Percentiles rank a stretch among this genome's conserved stretches.
These are phyloP conservation scores for Arxiozyma bovina DNA, from an alignment of 1,139 yeast genomes.

Conservation along the genomic window DNA sequence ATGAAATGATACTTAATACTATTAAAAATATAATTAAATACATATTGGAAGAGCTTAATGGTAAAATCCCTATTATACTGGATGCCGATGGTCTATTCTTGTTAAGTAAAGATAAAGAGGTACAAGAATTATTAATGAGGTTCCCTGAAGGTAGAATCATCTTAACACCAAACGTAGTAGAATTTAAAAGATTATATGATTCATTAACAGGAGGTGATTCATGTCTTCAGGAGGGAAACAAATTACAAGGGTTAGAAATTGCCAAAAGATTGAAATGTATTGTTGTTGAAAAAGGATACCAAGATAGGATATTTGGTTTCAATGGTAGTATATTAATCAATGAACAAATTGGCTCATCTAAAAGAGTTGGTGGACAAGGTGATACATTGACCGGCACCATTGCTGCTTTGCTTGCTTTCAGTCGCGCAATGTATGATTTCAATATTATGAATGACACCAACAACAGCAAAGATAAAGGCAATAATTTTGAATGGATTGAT, in stretches of 20 bases:
- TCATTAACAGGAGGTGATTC: slow-evolving; percentile 27
- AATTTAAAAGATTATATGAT: slow-evolving; percentile 59
- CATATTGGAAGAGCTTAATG: slow-evolving; percentile 21
- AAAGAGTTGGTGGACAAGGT: slow-evolving; percentile 85
- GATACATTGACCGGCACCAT: slow-evolving; percentile 68
- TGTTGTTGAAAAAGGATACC: slow-evolving; percentile 62
- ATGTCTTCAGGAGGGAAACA: slow-evolving; percentile 11
- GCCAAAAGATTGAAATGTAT: slow-evolving; percentile 54
- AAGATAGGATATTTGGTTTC: slow-evolving; percentile 44
- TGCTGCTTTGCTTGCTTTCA: slow-evolving; percentile 50
- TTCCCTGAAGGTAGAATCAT: slow-evolving; percentile 41
- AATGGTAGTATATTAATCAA: slow-evolving; percentile 31
- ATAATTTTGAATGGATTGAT: slow-evolving; percentile 31
- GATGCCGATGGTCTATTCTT: slow-evolving; percentile 85
- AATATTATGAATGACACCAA: slow-evolving; percentile 51
- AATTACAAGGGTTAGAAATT: slow-evolving; percentile 37
- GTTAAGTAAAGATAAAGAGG: slow-evolving; percentile 20
- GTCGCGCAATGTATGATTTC: slow-evolving; percentile 26
- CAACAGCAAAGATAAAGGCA: slow-evolving; percentile 21
- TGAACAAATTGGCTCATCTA: slow-evolving; percentile 50
- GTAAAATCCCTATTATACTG: slow-evolving; percentile 56
- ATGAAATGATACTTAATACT: slow-evolving; percentile 53
- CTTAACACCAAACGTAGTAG: slow-evolving; percentile 84
- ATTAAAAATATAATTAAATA: slow-evolving; percentile 51
- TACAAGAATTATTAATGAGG: slow-evolving; percentile 35